Percentiles rank a stretch among this genome's conserved stretches.
phyloP scores from a whole-genome alignment of 2,329 filamentous ascomycete genomes.

The Phyllosticta citriasiana region DNA sequence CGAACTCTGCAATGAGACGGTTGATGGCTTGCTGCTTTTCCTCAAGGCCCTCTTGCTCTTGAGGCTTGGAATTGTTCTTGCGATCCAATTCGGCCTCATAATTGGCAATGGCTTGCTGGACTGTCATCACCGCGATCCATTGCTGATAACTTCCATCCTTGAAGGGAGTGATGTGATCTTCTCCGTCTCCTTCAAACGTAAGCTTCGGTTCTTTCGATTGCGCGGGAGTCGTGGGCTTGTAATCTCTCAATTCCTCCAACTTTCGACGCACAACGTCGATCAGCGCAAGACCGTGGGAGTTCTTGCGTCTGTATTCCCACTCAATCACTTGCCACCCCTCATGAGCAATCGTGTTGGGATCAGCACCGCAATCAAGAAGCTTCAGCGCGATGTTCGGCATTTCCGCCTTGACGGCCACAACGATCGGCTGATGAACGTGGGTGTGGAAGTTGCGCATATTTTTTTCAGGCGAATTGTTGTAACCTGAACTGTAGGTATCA shows the following conservation, averaged over 20 bases:
- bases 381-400: constrained; percentile 44
- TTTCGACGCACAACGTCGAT: constrained; percentile 52
- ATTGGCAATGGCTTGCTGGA: constrained; percentile 27
- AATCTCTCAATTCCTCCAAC: constrained; percentile 41
- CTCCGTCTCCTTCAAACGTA: constrained; percentile 11
- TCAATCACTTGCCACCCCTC: constrained; percentile 21
- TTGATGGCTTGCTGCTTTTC: constrained; percentile 50
- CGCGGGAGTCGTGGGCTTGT: constrained; percentile 15
- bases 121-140: constrained; percentile 39
- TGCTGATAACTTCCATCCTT: constrained; percentile 50
- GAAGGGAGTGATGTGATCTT: constrained; percentile 34
- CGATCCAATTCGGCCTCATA: constrained; percentile 28
- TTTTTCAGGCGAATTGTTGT: constrained; percentile 23
- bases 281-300: constrained; percentile 35
- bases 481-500: constrained; percentile 23
- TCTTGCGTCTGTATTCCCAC: constrained; percentile 26
- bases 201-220: constrained; percentile 15
- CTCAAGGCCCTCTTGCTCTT: constrained; percentile 19
- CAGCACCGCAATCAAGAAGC: constrained; percentile 54
- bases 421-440: constrained; percentile 53
- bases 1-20: constrained; percentile 41
- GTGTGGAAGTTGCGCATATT: constrained; percentile 42
- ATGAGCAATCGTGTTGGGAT: constrained; percentile 51
- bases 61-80: constrained; percentile 11
- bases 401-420: constrained; percentile 47